phyloP scores from a whole-genome alignment of 345 rosid genomes.

The Cardamine chenopodiifolia region DNA sequence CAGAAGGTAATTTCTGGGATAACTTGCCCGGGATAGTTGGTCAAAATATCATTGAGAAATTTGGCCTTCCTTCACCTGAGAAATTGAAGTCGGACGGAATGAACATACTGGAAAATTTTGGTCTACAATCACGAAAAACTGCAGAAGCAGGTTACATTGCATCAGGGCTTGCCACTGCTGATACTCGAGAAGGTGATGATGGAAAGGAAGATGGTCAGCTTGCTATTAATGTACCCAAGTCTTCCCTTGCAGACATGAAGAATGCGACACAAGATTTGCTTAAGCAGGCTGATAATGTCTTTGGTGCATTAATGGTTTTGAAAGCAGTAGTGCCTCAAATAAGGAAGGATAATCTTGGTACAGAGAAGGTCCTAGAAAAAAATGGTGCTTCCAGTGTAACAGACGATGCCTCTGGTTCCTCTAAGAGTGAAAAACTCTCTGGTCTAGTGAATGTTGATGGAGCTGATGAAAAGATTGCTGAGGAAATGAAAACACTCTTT shows the following conservation, averaged over 20 bases:
- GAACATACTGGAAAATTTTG: slow-evolving; percentile 70
- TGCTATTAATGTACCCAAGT: slow-evolving; percentile 44
- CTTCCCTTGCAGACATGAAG: slow-evolving; percentile 80
- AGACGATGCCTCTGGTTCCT: slow-evolving; percentile 33
- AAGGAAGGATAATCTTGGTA: slow-evolving; percentile 50
- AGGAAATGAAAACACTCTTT: slow-evolving; percentile 88
- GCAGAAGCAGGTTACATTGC: slow-evolving; percentile 80
- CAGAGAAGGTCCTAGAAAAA: slow-evolving; percentile 37
- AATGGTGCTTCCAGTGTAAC: slow-evolving; percentile 32
- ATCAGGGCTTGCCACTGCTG: slow-evolving; percentile 84
- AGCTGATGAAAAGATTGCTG: slow-evolving; percentile 67
- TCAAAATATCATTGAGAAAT: slow-evolving; percentile 68
- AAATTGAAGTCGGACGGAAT: slow-evolving; percentile 77
- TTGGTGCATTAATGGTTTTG: slow-evolving; percentile 90
- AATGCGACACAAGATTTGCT: slow-evolving; percentile 78
- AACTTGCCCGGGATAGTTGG: slow-evolving; percentile 61
- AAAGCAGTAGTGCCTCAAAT: slow-evolving; percentile 71
- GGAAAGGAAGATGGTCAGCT: slow-evolving; percentile 47
- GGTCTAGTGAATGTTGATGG: slow-evolving; percentile 44
- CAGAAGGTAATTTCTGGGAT: slow-evolving; percentile 67
- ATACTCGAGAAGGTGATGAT: slow-evolving; percentile 47
- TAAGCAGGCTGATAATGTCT: slow-evolving; percentile 80
- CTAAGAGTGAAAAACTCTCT: slow-evolving; percentile 47
- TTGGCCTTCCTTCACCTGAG: slow-evolving; percentile 64
- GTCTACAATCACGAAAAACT: slow-evolving; percentile 66